Evolutionary conservation across 2,329 filamentous ascomycete genomes (phyloP).

Genomic region (Trichoderma koningiopsis): DNA sequence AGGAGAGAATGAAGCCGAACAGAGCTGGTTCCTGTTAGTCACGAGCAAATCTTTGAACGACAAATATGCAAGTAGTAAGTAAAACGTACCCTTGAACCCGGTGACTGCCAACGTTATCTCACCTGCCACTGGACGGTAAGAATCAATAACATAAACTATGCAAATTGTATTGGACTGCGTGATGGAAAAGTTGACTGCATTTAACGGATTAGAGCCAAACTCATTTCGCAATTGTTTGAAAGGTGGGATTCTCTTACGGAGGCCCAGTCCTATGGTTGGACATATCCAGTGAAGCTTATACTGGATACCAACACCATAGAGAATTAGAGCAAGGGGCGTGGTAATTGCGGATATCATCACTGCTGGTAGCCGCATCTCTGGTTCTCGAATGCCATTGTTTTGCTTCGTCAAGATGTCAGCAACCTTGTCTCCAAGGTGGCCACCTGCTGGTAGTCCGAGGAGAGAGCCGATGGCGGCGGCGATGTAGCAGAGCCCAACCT

Average conservation of each 20-base stretch:
- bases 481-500: conserved; percentile 55
- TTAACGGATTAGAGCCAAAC: conserved; percentile 17
- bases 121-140: conserved; percentile 59
- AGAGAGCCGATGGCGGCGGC: conserved; percentile 51
- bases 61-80: neutral
- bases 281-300: conserved; percentile 56
- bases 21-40: conserved; percentile 41
- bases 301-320: conserved; percentile 53
- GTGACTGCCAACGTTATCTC: conserved; percentile 57
- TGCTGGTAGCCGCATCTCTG: conserved; percentile 61
- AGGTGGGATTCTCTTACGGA: conserved; percentile 44
- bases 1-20: conserved; percentile 61
- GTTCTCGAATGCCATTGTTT: conserved; percentile 59
- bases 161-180: conserved; percentile 58
- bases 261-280: conserved; percentile 55
- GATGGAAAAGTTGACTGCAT: conserved; percentile 56
- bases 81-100: conserved; percentile 54
- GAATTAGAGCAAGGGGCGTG: conserved; percentile 48
- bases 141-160: conserved; percentile 60
- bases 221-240: neutral
- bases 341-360: conserved; percentile 54
- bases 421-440: conserved; percentile 49
- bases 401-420: conserved; percentile 52
- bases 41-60: neutral
- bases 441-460: conserved; percentile 54